Percentiles rank a stretch among this genome's conserved stretches.
phyloP scores from a whole-genome alignment of 2,329 filamentous ascomycete genomes.

The Epichloe amarillans region DNA sequence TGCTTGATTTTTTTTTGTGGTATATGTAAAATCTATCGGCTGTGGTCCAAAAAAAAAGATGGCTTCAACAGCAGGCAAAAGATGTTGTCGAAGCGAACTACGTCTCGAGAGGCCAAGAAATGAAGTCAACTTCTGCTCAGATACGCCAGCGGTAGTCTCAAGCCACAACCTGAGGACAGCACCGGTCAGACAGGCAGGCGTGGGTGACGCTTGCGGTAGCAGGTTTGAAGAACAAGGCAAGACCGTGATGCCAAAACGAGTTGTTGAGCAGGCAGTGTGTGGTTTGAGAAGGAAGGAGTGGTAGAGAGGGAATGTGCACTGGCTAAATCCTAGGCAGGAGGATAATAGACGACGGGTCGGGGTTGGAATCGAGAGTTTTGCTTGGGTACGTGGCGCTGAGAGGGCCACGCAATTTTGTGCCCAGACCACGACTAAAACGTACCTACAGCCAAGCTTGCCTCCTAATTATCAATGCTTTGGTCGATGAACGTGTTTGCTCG shows the following conservation, averaged over 20 bases:
- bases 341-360: neutral
- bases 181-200: neutral
- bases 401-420: neutral
- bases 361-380: neutral
- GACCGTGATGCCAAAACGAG: neutral
- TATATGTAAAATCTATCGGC: slow-evolving; percentile 9
- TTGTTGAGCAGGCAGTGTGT: neutral
- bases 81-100: slow-evolving; percentile 10
- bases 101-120: neutral
- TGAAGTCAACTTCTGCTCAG: neutral
- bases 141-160: neutral
- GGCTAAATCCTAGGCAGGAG: neutral
- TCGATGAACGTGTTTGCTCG: neutral
- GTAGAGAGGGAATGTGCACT: neutral
- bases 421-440: neutral
- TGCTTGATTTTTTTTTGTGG: slow-evolving; percentile 6
- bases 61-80: slow-evolving; percentile 8
- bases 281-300: neutral
- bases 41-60: slow-evolving; percentile 12
- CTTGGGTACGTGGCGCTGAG: neutral
- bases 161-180: slow-evolving; percentile 3
- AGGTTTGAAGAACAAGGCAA: neutral
- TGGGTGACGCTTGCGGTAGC: neutral
- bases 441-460: neutral
- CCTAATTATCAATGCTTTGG: neutral